phyloP scores from a whole-genome alignment of 2,329 filamentous ascomycete species.

The Botryotinia globosa region DNA sequence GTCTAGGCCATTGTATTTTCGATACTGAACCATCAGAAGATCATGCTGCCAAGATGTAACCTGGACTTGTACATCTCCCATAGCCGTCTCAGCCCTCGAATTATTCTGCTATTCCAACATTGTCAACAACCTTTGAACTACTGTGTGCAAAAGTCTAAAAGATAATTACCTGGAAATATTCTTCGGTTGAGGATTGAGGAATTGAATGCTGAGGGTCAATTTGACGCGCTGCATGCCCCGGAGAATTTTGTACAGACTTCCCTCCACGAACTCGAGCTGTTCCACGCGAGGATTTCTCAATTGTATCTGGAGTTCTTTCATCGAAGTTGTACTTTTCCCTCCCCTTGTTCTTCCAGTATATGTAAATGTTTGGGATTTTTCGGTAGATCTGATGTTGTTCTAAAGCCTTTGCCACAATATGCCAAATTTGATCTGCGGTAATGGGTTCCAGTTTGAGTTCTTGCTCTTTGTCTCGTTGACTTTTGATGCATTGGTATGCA shows the following conservation, averaged over 20 bases:
- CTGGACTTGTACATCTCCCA: not conserved
- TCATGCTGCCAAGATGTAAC: not conserved
- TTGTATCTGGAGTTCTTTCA: not conserved
- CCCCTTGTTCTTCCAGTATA: conserved; percentile 8
- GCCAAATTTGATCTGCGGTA: conserved; percentile 1
- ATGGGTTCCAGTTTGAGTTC: not conserved
- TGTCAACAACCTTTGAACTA: not conserved
- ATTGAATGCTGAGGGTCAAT: not conserved
- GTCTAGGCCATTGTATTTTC: not conserved
- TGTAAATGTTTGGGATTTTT: not conserved
- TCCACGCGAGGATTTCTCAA: not conserved
- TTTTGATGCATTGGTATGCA: conserved; percentile 9
- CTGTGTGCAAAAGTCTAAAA: not conserved
- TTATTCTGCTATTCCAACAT: not conserved
- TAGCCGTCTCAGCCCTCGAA: not conserved
- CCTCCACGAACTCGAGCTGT: not conserved
- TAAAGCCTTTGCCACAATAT: not conserved
- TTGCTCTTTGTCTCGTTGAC: conserved; percentile 6
- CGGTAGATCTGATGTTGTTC: not conserved
- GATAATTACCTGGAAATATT: not conserved
- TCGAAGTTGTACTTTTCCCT: conserved; percentile 4
- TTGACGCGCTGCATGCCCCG: no score
- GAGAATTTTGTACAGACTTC: not conserved
- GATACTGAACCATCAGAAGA: not conserved
- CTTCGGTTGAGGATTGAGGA: not conserved